Evolutionary conservation across 768 basidiomycete genomes (phyloP).

Genomic region (Omphalotus guepiniiformis): DNA sequence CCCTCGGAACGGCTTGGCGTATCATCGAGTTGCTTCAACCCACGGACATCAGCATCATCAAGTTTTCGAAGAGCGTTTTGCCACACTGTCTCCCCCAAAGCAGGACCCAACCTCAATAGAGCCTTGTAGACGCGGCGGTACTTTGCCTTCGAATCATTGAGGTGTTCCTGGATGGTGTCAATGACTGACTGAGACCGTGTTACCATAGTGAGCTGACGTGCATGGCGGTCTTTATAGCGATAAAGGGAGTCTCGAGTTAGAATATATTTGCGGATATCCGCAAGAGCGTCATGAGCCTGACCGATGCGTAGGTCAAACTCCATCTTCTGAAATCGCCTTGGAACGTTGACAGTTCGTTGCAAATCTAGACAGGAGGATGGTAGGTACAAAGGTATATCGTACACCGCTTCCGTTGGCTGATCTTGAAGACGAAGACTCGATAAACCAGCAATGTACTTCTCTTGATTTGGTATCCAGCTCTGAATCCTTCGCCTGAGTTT

Average conservation of each 20-base stretch:
- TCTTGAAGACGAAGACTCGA: background rate
- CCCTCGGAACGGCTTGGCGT: too few relatives aligned
- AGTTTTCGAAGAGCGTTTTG: slow-evolving; percentile 10
- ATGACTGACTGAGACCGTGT: slow-evolving; percentile 20
- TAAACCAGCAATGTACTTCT: slow-evolving; percentile 23
- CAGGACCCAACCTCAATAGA: background rate
- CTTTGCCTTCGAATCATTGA: slow-evolving; percentile 11
- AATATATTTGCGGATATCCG: slow-evolving; percentile 24
- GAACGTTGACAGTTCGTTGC: background rate
- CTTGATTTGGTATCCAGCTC: slow-evolving; percentile 24
- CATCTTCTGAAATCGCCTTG: slow-evolving; percentile 8
- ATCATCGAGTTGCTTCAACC: slow-evolving; percentile 13
- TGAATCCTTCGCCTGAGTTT: slow-evolving; percentile 20
- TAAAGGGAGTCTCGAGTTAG: slow-evolving; percentile 24
- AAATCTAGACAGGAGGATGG: slow-evolving; percentile 18
- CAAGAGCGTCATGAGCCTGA: slow-evolving; percentile 24
- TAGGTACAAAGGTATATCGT: slow-evolving; percentile 6
- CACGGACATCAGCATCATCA: slow-evolving; percentile 13
- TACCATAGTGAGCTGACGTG: slow-evolving; percentile 20
- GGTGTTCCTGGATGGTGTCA: slow-evolving; percentile 9
- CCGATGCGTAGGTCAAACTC: slow-evolving; percentile 25
- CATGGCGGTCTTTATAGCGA: slow-evolving; percentile 25
- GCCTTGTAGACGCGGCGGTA: slow-evolving; percentile 11
- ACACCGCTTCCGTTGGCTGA: background rate
- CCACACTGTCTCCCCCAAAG: slow-evolving; percentile 10